Evolutionary conservation across 2,329 filamentous ascomycete species (phyloP).

Genomic region (Colletotrichum noveboracense): DNA sequence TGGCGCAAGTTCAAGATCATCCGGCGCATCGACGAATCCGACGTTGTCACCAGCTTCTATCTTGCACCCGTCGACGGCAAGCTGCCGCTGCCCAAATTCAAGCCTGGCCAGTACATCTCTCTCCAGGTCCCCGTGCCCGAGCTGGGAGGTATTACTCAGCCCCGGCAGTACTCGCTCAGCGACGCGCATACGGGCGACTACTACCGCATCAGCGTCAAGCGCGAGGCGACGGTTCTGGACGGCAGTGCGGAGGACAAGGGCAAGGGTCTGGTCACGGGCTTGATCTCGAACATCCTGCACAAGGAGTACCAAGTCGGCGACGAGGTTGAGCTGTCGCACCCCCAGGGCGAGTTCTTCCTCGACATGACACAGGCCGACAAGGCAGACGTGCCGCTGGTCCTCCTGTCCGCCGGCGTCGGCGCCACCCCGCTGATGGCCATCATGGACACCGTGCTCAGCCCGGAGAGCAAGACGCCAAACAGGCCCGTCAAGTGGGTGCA

Average conservation of each 20-base stretch:
- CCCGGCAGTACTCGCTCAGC: slow-evolving; percentile 77
- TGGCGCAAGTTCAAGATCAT: slow-evolving; percentile 62
- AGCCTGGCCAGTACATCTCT: slow-evolving; percentile 77
- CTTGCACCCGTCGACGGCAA: slow-evolving; percentile 66
- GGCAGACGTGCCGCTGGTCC: slow-evolving; percentile 59
- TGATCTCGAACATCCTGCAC: slow-evolving; percentile 61
- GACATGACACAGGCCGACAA: slow-evolving; percentile 48
- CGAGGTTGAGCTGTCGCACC: slow-evolving; percentile 59
- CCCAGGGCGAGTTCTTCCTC: slow-evolving; percentile 67
- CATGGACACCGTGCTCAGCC: slow-evolving; percentile 55
- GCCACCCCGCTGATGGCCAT: slow-evolving; percentile 72
- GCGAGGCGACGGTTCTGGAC: slow-evolving; percentile 43
- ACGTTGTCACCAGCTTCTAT: slow-evolving; percentile 71
- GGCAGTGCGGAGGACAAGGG: slow-evolving; percentile 35
- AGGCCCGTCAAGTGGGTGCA: slow-evolving; percentile 69
- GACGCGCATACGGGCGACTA: slow-evolving; percentile 56
- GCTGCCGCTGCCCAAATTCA: slow-evolving; percentile 60
- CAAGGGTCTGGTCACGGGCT: slow-evolving; percentile 42
- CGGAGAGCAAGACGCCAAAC: slow-evolving; percentile 26
- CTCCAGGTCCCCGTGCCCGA: slow-evolving; percentile 66
- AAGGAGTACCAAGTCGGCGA: slow-evolving; percentile 53
- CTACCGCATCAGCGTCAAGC: slow-evolving; percentile 80
- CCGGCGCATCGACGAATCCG: slow-evolving; percentile 65
- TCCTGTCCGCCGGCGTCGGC: slow-evolving; percentile 73
- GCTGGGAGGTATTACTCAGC: slow-evolving; percentile 66